Evolutionary conservation across 108 stramenopile genomes (phyloP).

Genomic region (Nitzschia inconspicua): DNA sequence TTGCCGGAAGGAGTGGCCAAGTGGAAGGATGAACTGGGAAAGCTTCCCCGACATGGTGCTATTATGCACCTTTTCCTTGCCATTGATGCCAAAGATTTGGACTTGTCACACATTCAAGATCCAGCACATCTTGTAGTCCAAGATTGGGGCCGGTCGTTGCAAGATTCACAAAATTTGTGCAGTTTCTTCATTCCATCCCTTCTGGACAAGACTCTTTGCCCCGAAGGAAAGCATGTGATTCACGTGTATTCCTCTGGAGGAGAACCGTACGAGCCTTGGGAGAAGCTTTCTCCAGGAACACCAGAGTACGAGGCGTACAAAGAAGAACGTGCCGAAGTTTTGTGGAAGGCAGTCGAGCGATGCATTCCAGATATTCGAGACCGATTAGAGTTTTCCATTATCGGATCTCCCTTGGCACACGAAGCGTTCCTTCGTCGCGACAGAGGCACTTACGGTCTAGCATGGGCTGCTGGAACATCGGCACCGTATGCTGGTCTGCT

Average conservation of each 20-base stretch:
- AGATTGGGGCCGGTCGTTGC: slow-evolving; percentile 87
- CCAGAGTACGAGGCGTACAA: slow-evolving; percentile 93
- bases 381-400: slow-evolving; percentile 87
- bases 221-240: slow-evolving; percentile 92
- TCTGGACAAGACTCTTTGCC: slow-evolving; percentile 88
- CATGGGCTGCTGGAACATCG: slow-evolving; percentile 93
- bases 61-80: slow-evolving; percentile 86
- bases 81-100: slow-evolving; percentile 78
- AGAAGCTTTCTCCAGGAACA: slow-evolving; percentile 78
- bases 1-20: slow-evolving; percentile 59
- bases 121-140: slow-evolving; percentile 90
- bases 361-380: slow-evolving; percentile 92
- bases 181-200: slow-evolving; percentile 87
- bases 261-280: slow-evolving; percentile 95
- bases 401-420: slow-evolving; percentile 91
- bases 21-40: slow-evolving; percentile 73
- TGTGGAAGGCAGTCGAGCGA: slow-evolving; percentile 88
- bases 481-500: slow-evolving; percentile 85
- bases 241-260: slow-evolving; percentile 93
- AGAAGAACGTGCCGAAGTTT: slow-evolving; percentile 82
- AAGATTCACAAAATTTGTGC: slow-evolving; percentile 91
- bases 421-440: slow-evolving; percentile 92
- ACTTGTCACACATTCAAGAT: slow-evolving; percentile 83
- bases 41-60: slow-evolving; percentile 85
- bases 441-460: slow-evolving; percentile 91